Evolutionary conservation across 2,329 filamentous ascomycete species (phyloP), one percentile per base, ranked within the genome.

Genomic region (Cercospora zeina): DNA sequence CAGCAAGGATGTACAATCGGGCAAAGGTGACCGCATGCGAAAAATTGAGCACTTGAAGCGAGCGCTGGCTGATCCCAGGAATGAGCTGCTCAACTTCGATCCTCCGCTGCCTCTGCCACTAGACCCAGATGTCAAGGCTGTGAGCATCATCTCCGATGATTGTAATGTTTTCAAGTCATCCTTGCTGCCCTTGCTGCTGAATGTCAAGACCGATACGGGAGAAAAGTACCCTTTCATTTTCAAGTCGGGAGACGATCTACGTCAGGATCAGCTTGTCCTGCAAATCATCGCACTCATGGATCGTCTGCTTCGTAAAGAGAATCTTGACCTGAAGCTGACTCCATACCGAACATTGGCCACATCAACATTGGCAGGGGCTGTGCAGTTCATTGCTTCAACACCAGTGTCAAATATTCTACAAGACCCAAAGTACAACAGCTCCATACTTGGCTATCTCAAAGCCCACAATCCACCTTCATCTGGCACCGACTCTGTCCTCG

Each of bases 211-310:
- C 0, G 83, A 85, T 0, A 85, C 85, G 1, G 90, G 90, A 7
- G 84, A 83, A 39, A 89, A 88, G 63, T 99, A 97, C 73, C 89
- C 93, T 9, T 89, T 99, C 66, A 89, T 97, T 58, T 99, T 99
- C 85, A 99, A 99, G 77, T 92, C 92, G 8, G 67, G 67, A 34
- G 95, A 99, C 73, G 95, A 99, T 74, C 82, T 99, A 56, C 89
- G 95, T 13, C 95, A 99, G 77, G 95, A 99, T 73, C 95, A 99
- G 74, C 85, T 99, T 2, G 93, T 99, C 36, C 96, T 99, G 59
- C 95, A 91, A 72, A 97, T 97, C 72, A 97, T 99, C 74, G 96
- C 91, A 0, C 83, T 99, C 14, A 99, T 99, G 95, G 95, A 99
- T 71, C 90, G 93, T 62, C 85, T 99, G 1, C 83, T 99, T 4